Evolutionary conservation across 192 early-diverging fungal genomes (phyloP), one percentile per base, ranked within the genome.

Genomic region (Obelidium mucronatum): DNA sequence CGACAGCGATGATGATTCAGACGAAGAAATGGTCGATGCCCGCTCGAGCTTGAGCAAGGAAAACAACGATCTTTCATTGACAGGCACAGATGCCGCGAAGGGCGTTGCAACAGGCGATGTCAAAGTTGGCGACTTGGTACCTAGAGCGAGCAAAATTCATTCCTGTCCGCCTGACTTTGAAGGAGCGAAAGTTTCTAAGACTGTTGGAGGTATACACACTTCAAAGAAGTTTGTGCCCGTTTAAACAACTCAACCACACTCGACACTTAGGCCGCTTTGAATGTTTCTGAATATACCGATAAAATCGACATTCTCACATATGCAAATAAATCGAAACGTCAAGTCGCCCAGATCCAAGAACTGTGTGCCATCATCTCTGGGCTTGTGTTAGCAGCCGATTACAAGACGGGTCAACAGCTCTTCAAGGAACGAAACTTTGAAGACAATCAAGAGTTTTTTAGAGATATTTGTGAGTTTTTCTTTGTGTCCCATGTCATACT

Each of bases 331-430:
- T 78, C 90, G 33, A 94, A 93, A 81, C 92, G 97, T 36, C 96
- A 95, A 34, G 93, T 99, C 2, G 84, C 85, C 51, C 98, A 99
- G 80, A 98, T 99, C 79, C 93, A 94, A 63, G 97, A 98, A 76
- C 86, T 99, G 33, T 99, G 98, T 76, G 92, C 94, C 13, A 96
- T 98, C 44, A 84, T 99, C 36, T 93, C 93, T 31, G 98, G 98
- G 2, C 86, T 98, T 2, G 90, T 96, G 36, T 79, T 98, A 34
- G 89, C 86, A 5, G 79, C 87, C 22, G 87, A 88, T 58, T 88
- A 88, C 65, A 83, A 88, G 63, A 55, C 42, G 6, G 87, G 87
- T 19, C 87, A 88, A 64, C 62, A 78, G 26, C 76, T 88, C 26
- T 88, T 88, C 80, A 54, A 85, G 55, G 81, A 86, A 39, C 48